Percentiles rank a stretch among this genome's conserved stretches.
Evolutionary conservation across 345 rosid species (phyloP).

Genomic region (Aquilaria sinensis): DNA sequence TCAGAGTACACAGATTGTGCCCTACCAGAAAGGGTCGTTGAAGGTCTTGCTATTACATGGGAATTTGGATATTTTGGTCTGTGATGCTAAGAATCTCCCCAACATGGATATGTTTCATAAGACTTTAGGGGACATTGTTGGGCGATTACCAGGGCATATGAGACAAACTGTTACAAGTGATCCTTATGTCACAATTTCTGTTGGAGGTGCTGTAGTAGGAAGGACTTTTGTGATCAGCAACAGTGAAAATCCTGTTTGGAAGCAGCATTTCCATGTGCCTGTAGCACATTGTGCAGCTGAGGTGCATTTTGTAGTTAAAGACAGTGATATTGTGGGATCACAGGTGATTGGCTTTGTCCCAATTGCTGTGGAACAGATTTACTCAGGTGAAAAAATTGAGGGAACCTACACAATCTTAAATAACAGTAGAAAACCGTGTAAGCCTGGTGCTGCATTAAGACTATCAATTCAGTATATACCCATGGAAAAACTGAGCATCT

Average conservation of each 20-base stretch:
- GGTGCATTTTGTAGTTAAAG: constrained; percentile 82
- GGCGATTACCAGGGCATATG: constrained; percentile 37
- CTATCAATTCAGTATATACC: constrained; percentile 77
- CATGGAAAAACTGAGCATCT: constrained; percentile 53
- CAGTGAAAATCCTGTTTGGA: constrained; percentile 80
- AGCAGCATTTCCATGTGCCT: constrained; percentile 79
- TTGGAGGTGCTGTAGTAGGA: constrained; percentile 62
- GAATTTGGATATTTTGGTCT: constrained; percentile 75
- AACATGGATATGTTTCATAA: constrained; percentile 91
- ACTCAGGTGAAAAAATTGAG: constrained; percentile 54
- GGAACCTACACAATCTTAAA: constrained; percentile 56
- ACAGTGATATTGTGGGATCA: constrained; percentile 84
- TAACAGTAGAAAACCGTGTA: constrained; percentile 62
- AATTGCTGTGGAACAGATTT: constrained; percentile 74
- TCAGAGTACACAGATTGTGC: constrained; percentile 48
- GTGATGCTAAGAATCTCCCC: constrained; percentile 71
- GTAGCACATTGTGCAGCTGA: constrained; percentile 88
- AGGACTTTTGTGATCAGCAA: constrained; percentile 88
- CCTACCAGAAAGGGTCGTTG: constrained; percentile 59
- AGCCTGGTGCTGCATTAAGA: constrained; percentile 67
- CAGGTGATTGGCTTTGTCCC: constrained; percentile 73
- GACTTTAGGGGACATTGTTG: constrained; percentile 71
- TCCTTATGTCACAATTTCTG: constrained; percentile 75
- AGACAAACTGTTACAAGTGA: constrained; percentile 67
- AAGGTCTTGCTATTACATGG: constrained; percentile 82